Evolutionary conservation across 1,284 basidiomycete species (phyloP).

Genomic region (Apiotrichum montevideense): DNA sequence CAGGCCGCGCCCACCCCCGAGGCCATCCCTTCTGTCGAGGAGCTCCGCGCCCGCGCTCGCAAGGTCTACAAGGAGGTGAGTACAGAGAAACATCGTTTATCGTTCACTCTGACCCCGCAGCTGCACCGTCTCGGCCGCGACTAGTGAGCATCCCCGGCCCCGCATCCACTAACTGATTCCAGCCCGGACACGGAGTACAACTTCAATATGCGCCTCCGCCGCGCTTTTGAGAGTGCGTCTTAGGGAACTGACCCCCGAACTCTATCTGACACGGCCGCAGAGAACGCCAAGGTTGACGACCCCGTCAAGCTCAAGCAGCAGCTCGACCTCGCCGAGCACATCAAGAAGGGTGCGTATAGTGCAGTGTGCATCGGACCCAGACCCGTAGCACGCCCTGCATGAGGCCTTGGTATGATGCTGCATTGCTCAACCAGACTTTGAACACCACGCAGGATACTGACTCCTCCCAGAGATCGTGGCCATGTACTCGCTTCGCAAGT

Average conservation of each 20-base stretch:
- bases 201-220: conserved; percentile 45
- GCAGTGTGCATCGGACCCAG: no score
- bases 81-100: not conserved
- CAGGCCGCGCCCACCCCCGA: not conserved
- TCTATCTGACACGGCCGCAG: conserved; percentile 46
- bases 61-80: conserved; percentile 47
- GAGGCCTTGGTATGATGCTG: no score
- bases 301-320: conserved; percentile 70
- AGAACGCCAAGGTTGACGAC: conserved; percentile 64
- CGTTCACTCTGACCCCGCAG: conserved; percentile 14
- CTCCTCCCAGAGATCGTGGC: conserved; percentile 66
- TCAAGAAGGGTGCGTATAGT: conserved; percentile 66
- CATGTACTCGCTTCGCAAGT: conserved; percentile 77
- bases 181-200: conserved; percentile 46
- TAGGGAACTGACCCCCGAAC: not conserved
- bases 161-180: conserved; percentile 4
- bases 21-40: conserved; percentile 10
- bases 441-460: no score
- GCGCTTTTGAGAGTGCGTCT: conserved; percentile 45
- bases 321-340: conserved; percentile 72
- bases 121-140: conserved; percentile 46
- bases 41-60: conserved; percentile 36
- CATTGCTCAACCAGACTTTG: no score
- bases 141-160: conserved; percentile 30
- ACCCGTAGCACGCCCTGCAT: no score